Base-by-base conservation (phyloP, 2,329 filamentous ascomycete genomes). In the Camptophora hylomeconis region DNA sequence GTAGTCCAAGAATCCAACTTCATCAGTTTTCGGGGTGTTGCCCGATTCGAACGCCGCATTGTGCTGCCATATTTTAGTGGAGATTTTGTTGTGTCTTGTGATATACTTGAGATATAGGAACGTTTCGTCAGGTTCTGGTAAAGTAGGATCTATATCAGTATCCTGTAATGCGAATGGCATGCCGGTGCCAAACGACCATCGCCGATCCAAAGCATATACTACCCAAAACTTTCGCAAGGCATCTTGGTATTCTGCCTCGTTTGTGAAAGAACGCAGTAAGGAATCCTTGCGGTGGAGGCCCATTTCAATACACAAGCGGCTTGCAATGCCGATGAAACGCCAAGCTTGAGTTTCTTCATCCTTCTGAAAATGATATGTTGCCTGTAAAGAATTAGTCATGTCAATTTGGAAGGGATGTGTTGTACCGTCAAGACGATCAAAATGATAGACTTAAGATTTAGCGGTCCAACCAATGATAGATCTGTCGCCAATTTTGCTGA, bases 151-250 rank as follows among this genome's bases (percentile, higher is more conserved):
- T 36, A 93, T 81, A 47, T 92, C 83, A 10, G 80, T 70, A 46
- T 93, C 84, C 40, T 87, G 78, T 19, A 92, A 63, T 2, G 80
- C 76, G 56, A 83, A 92, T 0, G 84, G 84, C 51, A 93, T 67
- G 1, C 84, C 84, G 0, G 81, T 86, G n/a, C 78, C 80, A 43
- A 93, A 82, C 39, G 79, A 83, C 83, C 83, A 93, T 28, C 84
- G 67, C 20, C 83, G 67, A 49, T 93, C 86, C 20, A 93, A 61
- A 3, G 84, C 75, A 47, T 89, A 92, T 11, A 84, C 74, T 2
- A 78, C 74, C 86, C 82, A 94, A 52, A 92, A 92, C 9, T 81
- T 70, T 27, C 76, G 71, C 16, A 80, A 65, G 0, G 79, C 74
- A 28, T 72, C 66, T 27, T 65, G 62, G 26, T 80, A 69, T 37